These are phyloP conservation scores for Cordyceps militaris DNA, from an alignment of 2,329 filamentous ascomycete species.

Conservation along the genomic window DNA sequence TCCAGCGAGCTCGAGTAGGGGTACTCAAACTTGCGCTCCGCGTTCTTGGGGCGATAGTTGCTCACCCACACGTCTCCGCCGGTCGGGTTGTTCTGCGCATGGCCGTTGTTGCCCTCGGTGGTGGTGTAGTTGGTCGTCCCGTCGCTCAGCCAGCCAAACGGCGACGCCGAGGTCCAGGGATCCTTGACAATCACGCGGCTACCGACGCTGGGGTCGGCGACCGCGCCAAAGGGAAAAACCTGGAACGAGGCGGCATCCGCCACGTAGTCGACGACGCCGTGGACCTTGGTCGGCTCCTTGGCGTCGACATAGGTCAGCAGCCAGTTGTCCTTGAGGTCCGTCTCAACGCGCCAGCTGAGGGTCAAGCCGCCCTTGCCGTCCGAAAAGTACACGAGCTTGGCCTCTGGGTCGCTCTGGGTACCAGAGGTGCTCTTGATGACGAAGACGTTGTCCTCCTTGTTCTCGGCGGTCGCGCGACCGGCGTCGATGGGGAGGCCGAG, in stretches of 20 bases:
- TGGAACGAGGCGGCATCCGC: slow-evolving; percentile 32
- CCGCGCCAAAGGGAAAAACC: slow-evolving; percentile 46
- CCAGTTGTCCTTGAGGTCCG: slow-evolving; percentile 50
- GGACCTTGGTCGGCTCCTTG: slow-evolving; percentile 33
- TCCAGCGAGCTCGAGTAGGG: neutral
- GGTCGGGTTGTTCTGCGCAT: slow-evolving; percentile 34
- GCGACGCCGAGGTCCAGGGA: slow-evolving; percentile 40
- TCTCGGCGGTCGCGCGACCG: neutral
- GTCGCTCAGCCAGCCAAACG: slow-evolving; percentile 47
- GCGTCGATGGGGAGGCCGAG: slow-evolving; percentile 27
- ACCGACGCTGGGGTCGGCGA: slow-evolving; percentile 47
- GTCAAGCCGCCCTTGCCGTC: slow-evolving; percentile 34
- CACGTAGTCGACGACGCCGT: slow-evolving; percentile 51
- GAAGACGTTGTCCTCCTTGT: slow-evolving; percentile 21
- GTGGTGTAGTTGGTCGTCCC: slow-evolving; percentile 42
- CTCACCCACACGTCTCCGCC: neutral
- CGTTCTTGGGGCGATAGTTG: neutral
- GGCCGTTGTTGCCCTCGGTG: slow-evolving; percentile 52
- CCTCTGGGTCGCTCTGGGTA: slow-evolving; percentile 44
- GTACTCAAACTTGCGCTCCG: neutral
- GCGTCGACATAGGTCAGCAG: slow-evolving; percentile 53
- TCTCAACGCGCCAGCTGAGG: slow-evolving; percentile 52
- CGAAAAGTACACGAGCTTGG: slow-evolving; percentile 46
- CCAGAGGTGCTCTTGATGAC: slow-evolving; percentile 42
- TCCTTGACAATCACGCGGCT: slow-evolving; percentile 36